Percentiles rank a stretch among this genome's conserved stretches.
phyloP scores from a whole-genome alignment of 179 eudicot species.

The Amaranthus tricolor region DNA sequence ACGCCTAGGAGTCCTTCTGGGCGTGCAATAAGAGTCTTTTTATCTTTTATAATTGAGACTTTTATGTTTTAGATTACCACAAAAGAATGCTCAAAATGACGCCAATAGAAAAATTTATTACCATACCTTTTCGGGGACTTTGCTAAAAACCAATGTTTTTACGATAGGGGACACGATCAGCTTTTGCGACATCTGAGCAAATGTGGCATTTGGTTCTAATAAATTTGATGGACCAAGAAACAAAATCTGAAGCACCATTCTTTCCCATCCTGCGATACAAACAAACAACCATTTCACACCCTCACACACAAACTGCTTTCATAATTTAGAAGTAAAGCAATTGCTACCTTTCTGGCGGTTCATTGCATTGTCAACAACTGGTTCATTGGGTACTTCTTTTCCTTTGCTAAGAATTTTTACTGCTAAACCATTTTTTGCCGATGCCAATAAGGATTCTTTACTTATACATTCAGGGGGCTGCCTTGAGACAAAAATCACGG shows the following conservation, averaged over 20 bases:
- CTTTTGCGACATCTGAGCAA: slow-evolving; percentile 92
- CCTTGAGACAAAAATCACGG: slow-evolving; percentile 83
- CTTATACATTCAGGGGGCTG: slow-evolving; percentile 81
- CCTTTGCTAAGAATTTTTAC: slow-evolving; percentile 91
- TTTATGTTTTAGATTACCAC: too few species aligned
- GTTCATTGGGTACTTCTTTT: slow-evolving; percentile 74
- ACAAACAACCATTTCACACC: not conserved
- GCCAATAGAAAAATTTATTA: not conserved
- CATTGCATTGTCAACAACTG: slow-evolving; percentile 75
- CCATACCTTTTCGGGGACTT: slow-evolving; percentile 95
- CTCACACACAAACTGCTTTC: not conserved
- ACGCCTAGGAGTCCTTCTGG: too few species aligned
- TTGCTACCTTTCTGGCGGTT: slow-evolving; percentile 74
- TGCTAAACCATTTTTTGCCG: slow-evolving; percentile 96
- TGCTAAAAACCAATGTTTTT: slow-evolving; percentile 92
- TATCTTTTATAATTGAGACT: too few species aligned
- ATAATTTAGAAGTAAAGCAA: not conserved
- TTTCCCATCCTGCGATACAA: slow-evolving; percentile 79
- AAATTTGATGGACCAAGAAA: slow-evolving; percentile 97
- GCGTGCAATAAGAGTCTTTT: too few species aligned
- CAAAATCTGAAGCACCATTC: slow-evolving; percentile 98
- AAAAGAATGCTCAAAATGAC: too few species aligned
- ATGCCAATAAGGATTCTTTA: slow-evolving; percentile 73
- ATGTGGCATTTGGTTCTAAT: slow-evolving; percentile 88
- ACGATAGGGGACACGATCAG: slow-evolving; percentile 96